These are phyloP conservation scores for Cystobasidium tubakii DNA, from an alignment of 768 basidiomycete genomes.

Conservation along the genomic window DNA sequence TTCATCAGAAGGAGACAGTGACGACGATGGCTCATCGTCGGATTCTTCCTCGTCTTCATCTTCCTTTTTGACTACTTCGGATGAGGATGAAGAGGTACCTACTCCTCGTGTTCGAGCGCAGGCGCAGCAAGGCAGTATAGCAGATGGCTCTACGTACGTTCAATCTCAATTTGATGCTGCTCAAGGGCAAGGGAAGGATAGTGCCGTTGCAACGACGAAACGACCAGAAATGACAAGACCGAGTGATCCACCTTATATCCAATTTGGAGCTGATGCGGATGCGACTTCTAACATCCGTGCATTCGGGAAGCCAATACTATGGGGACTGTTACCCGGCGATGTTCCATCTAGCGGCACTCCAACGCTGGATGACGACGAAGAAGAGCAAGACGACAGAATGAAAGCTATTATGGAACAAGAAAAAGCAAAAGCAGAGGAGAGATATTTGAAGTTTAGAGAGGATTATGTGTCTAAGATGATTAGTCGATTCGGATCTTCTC, in stretches of 20 bases:
- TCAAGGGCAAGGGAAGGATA: neutral
- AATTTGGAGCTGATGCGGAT: constrained; percentile 20
- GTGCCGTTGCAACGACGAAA: neutral
- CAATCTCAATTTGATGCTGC: neutral
- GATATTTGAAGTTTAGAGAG: constrained; percentile 24
- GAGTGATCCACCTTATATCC: constrained; percentile 15
- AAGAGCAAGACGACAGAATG: neutral
- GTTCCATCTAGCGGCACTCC: neutral
- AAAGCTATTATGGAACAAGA: neutral
- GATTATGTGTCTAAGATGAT: constrained; percentile 28
- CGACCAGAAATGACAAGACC: constrained; percentile 2
- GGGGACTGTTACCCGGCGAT: constrained; percentile 13
- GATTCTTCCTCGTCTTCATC: constrained; percentile 9
- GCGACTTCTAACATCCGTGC: neutral
- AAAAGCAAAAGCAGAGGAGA: neutral
- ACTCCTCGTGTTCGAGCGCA: neutral
- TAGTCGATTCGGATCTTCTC: neutral
- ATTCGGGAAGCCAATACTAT: constrained; percentile 29
- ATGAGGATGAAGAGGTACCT: constrained; percentile 5
- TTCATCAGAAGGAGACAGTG: constrained; percentile 2
- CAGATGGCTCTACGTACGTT: neutral
- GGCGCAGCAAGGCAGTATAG: constrained; percentile 4
- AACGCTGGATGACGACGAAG: neutral
- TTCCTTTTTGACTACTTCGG: constrained; percentile 18
- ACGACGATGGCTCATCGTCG: neutral